Conservation (phyloP, 2,329 filamentous ascomycete species). For the Aspergillus japonicus region DNA sequence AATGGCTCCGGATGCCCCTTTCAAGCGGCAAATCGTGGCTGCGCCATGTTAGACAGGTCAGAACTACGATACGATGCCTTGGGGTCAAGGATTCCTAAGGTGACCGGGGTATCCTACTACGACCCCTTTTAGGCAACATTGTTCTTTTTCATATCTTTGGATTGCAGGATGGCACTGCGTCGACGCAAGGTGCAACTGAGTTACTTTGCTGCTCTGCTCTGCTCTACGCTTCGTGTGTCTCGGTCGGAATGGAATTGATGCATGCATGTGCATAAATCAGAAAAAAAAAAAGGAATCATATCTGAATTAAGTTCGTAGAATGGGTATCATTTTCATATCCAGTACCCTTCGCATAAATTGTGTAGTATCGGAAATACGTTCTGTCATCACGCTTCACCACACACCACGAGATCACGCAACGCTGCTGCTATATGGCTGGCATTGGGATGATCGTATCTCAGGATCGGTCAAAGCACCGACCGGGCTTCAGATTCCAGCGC, state of each 20-base stretch:
- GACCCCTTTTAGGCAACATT: constrained; percentile 6
- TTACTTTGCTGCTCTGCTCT: not conserved
- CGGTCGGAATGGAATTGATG: not conserved
- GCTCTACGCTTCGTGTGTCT: no score
- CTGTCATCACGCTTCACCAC: not conserved
- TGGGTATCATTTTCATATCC: not conserved
- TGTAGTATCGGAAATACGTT: not conserved
- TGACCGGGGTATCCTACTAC: no score
- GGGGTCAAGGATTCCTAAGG: no score
- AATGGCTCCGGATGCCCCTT: not conserved
- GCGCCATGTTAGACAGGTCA: constrained; percentile 23
- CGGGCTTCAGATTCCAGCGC: not conserved
- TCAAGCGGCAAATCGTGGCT: constrained; percentile 10
- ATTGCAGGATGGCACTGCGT: not conserved
- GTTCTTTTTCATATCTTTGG: not conserved
- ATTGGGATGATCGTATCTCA: not conserved
- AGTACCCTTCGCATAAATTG: not conserved
- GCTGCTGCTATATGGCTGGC: not conserved
- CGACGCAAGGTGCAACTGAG: not conserved
- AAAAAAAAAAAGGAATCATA: not conserved
- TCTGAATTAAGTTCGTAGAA: not conserved
- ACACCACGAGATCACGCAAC: no score
- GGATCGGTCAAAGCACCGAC: not conserved
- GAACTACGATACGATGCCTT: not conserved
- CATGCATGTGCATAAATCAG: not conserved